phyloP scores from a whole-genome alignment of 2,329 filamentous ascomycete species.

The Neofusicoccum sp. region DNA sequence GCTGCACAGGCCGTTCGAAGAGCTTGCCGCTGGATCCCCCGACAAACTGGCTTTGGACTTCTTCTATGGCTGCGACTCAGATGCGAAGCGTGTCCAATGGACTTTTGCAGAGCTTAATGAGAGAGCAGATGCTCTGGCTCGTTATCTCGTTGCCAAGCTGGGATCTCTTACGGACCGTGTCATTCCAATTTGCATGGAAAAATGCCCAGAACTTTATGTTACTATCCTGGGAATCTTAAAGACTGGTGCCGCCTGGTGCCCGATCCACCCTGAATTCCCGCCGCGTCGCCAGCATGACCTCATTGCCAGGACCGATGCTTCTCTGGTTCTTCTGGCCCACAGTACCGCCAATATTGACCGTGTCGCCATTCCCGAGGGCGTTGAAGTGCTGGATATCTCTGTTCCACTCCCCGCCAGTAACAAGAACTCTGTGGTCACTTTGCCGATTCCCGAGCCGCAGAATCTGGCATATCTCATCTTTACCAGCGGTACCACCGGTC shows the following conservation, averaged over 20 bases:
- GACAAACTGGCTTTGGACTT: constrained; percentile 6
- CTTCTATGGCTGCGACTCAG: background rate
- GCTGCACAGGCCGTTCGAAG: constrained; percentile 9
- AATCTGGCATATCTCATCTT: constrained; percentile 40
- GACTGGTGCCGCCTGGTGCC: constrained; percentile 43
- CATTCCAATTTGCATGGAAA: constrained; percentile 38
- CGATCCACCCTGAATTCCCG: constrained; percentile 36
- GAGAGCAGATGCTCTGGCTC: constrained; percentile 34
- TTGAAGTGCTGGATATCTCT: constrained; percentile 38
- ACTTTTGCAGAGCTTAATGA: constrained; percentile 39
- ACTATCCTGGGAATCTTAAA: constrained; percentile 45
- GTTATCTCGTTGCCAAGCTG: constrained; percentile 27
- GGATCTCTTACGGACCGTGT: constrained; percentile 30
- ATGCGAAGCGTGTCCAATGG: background rate
- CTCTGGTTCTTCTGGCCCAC: constrained; percentile 5
- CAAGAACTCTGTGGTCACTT: background rate
- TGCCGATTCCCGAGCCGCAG: constrained; percentile 11
- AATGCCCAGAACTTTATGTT: constrained; percentile 38
- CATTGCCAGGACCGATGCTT: constrained; percentile 32
- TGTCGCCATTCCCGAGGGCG: background rate
- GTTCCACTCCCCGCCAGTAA: background rate
- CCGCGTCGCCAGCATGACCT: constrained; percentile 33
- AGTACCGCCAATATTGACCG: background rate
- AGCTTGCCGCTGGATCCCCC: background rate
- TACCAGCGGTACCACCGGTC: constrained; percentile 16